Base-by-base conservation (phyloP, 352 stramenopile species). In the Phytophthora podocarpi region DNA sequence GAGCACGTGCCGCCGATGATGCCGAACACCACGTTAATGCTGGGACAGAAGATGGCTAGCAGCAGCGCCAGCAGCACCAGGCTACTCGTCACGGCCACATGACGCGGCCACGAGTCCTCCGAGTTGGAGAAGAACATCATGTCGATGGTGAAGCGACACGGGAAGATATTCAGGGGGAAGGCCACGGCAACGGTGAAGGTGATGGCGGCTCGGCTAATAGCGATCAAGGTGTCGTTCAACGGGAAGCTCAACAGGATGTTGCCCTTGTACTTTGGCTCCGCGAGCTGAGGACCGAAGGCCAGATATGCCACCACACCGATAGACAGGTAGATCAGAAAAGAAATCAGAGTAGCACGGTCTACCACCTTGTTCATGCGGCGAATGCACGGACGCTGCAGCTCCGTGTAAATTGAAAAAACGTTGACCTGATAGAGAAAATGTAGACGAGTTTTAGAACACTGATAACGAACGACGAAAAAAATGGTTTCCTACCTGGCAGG, bases 381-480 rank as follows among this genome's bases (percentile, higher is more conserved):
- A 53, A 95, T 93, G 64, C 84, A 92, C 39, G 85, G 85, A 1
- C 85, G 83, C 60, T 95, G 85, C 12, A 95, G 75, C 53, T 95
- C 85, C n/a, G 85, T 95, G 59, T 93, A 95, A 66, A 95, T 95
- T 15, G 85, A 95, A 42, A 95, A 95, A 13, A 95, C 85, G 41
- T 95, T 95, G 9, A 92, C 83, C 77, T 90, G 35, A 8, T 28
- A 35, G 20, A 0, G 24, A 34, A n/a, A 9, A 45, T n/a, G 4
- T 48, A 31, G 1, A 43, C 20, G 36, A 40, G 11, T 21, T 47
- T 66, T 60, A 60, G 20, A 58, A 26, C 42, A 24, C 26, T 35
- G 47, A 24, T 15, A 41, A 26, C 16, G 28, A 48, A 30, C 3
- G 16, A 54, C n/a, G 15, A 13, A 34, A 31, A 23, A 36, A 23